These are phyloP conservation scores for Trypethelium eluteriae DNA, from an alignment of 495 filamentous ascomycete species.

Conservation along the genomic window DNA sequence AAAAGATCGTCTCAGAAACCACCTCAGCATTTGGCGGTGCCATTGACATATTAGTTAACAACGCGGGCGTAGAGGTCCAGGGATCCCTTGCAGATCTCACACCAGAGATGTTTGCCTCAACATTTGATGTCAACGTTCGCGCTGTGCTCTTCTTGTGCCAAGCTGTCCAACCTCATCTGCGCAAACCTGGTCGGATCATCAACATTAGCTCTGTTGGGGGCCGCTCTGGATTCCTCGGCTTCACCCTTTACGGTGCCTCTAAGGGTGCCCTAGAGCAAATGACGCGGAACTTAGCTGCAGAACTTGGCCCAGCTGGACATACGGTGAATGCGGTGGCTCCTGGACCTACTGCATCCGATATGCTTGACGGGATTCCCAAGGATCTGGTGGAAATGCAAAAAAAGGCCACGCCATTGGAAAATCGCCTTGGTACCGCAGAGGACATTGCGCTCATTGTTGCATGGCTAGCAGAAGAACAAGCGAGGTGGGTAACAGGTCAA, in stretches of 20 bases:
- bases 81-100: conserved; percentile 31
- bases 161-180: conserved; percentile 43
- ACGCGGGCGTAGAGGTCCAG: conserved; percentile 27
- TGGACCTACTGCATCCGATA: conserved; percentile 38
- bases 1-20: conserved; percentile 29
- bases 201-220: conserved; percentile 47
- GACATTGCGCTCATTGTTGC: conserved; percentile 36
- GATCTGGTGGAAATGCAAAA: conserved; percentile 35
- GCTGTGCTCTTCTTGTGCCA: conserved; percentile 38
- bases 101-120: conserved; percentile 32
- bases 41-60: conserved; percentile 38
- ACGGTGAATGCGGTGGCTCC: conserved; percentile 42
- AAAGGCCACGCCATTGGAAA: conserved; percentile 36
- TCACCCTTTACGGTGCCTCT: conserved; percentile 38
- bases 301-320: conserved; percentile 39
- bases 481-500: conserved; percentile 35
- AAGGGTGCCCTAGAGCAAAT: conserved; percentile 45
- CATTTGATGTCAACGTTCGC: conserved; percentile 42
- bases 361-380: conserved; percentile 35
- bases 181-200: conserved; percentile 44
- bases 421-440: conserved; percentile 27
- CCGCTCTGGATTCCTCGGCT: conserved; percentile 35
- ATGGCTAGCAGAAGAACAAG: conserved; percentile 28
- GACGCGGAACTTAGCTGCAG: conserved; percentile 39
- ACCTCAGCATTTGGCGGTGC: conserved; percentile 28